Evolutionary conservation across 768 basidiomycete species (phyloP).

Genomic region (Termitomyces heimii): DNA sequence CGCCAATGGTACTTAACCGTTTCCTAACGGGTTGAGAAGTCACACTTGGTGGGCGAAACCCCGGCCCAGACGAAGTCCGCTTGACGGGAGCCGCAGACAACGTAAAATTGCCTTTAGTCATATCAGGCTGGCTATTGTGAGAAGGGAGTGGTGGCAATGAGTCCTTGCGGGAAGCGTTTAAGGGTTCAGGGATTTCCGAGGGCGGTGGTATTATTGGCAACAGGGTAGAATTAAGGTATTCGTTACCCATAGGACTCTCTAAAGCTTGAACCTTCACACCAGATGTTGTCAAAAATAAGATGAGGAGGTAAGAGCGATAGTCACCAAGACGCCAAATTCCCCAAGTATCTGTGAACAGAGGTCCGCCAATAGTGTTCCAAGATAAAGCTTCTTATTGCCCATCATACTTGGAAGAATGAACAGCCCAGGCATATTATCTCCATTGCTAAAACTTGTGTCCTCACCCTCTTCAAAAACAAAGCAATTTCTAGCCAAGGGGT

Average conservation of each 20-base stretch:
- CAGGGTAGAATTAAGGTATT: constrained; percentile 68
- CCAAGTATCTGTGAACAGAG: constrained; percentile 82
- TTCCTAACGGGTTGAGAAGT: constrained; percentile 47
- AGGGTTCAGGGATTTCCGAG: constrained; percentile 53
- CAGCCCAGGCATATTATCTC: constrained; percentile 54
- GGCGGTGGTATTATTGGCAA: constrained; percentile 58
- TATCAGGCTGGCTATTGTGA: constrained; percentile 53
- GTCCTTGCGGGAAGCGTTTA: constrained; percentile 43
- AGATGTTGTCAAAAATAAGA: constrained; percentile 1
- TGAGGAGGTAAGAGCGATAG: constrained; percentile 19
- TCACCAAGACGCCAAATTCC: constrained; percentile 80
- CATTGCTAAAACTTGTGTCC: constrained; percentile 47
- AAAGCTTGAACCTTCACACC: constrained; percentile 59
- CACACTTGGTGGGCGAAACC: constrained; percentile 49
- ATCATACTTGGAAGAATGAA: constrained; percentile 80
- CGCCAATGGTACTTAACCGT: constrained; percentile 56
- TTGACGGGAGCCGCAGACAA: constrained; percentile 37
- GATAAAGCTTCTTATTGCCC: constrained; percentile 83
- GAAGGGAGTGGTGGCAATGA: constrained; percentile 40
- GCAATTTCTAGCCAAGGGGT: constrained; percentile 76
- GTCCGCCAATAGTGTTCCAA: constrained; percentile 86
- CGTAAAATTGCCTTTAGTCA: constrained; percentile 31
- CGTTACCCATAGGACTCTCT: constrained; percentile 82
- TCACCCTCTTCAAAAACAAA: constrained; percentile 83
- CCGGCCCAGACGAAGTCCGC: constrained; percentile 49